Evolutionary conservation across 805 yeast genomes (phyloP), one percentile per base, ranked within the genome.

Genomic region (Cyberlindnera nakhonratchasimensis): DNA sequence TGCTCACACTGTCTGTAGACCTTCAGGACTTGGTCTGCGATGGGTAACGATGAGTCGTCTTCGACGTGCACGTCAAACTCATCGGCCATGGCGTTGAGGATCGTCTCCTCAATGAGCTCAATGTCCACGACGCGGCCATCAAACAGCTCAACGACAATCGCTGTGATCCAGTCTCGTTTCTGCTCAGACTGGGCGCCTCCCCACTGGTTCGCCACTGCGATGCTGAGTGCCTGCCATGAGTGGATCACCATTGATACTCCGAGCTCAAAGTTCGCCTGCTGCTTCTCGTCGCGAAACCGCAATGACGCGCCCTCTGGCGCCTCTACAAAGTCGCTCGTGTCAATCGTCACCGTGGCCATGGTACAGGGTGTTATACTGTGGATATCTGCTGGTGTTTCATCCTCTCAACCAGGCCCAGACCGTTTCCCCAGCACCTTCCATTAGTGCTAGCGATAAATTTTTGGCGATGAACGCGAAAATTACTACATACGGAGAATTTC

Each of bases 131-230:
- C 72, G 38, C 70, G 74, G 35, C 75, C 80, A 33, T 63, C 70
- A 58, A 91, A 93, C 40, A 89, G 70, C 26, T 88, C 97, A 22
- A 89, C 75, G 3, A 91, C 77, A 12, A 86, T 67, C 5, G 87
- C 95, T 5, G 86, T 78, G 50, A 91, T 74, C 99, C 99, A 93
- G 61, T 93, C 99, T 58, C 99, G 74, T 63, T 93, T 93, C 29
- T 86, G 97, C 1, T 74, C 78, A 12, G 95, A 82, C 26, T 86
- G 85, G 12, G 96, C 80, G 1, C 99, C 99, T 46, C 99, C 99
- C 98, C 99, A 93, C 23, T 73, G 70, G 61, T 86, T 88, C 6
- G 79, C 95, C 9, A 93, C 98, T 0, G 99, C 99, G 1, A 86
- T 83, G 35, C 77, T 73, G 39, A 93, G 68, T 19, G 85, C 89